Evolutionary conservation across 495 filamentous ascomycete genomes (phyloP), one percentile per base, ranked within the genome.

Genomic region (Aspergillus hancockii): DNA sequence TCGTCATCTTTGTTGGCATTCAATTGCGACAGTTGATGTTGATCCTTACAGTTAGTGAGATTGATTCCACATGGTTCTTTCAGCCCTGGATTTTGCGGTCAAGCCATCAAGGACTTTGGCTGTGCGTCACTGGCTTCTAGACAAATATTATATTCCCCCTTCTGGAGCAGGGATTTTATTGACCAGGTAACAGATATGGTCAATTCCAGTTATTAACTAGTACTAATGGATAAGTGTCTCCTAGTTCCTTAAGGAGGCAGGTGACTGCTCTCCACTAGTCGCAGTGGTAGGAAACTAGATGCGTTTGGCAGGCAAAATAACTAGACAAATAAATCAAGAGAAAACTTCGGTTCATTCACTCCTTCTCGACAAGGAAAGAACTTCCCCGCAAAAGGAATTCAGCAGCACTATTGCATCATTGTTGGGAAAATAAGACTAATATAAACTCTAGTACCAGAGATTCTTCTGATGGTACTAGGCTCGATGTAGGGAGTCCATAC

Each of bases 331-430:
- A 55, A 19, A 43, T 2, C 0, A 55, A n/a, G 18, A 55, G n/a
- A n/a, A 36, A 57, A 4, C 38, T 28, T 2, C 8, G 47, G 8
- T 13, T 45, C 6, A 45, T 8, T 45, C 14, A n/a, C 8, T 3
- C 18, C 43, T 47, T 47, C 43, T 47, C 2, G 43, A 47, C 43
- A 47, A 23, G 43, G 43, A 22, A 47, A 51, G 49, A 32, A 51
- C 18, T 34, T 36, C 30, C 25, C 22, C 46, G 43, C 47, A 38
- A 38, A 38, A 40, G 18, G 21, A n/a, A 22, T 6, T 12, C 31
- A 38, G 38, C 36, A 58, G 46, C 47, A 58, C 47, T 23, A 65
- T 65, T 65, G 59, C 63, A 65, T 65, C 63, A 65, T 65, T 43
- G 43, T 41, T 25, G 43, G 12, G 38, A 53, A 22, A 32, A 7